Evolutionary conservation across 2,329 filamentous ascomycete genomes (phyloP).

Genomic region (Plectosphaerella cucumerina): DNA sequence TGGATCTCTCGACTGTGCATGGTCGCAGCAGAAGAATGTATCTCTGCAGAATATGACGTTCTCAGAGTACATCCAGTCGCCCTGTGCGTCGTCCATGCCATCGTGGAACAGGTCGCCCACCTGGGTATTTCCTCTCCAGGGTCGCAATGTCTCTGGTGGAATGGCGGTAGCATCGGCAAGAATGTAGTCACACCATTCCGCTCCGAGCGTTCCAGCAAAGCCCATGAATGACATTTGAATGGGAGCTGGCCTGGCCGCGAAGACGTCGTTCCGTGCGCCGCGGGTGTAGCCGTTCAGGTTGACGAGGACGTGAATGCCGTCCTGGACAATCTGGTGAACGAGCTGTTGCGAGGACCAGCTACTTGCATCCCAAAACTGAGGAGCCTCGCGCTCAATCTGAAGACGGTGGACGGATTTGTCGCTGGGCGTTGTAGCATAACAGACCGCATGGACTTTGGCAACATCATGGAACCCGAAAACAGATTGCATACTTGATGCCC

Average conservation of each 20-base stretch:
- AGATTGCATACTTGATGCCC: conserved; percentile 73
- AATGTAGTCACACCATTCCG: conserved; percentile 98
- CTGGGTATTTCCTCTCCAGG: conserved; percentile 69
- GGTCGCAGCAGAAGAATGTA: conserved; percentile 98
- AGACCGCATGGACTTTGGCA: conserved; percentile 74
- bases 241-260: conserved; percentile 87
- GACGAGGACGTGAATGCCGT: conserved; percentile 89
- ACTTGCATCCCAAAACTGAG: conserved; percentile 85
- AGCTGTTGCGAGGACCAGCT: conserved; percentile 80
- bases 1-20: conserved; percentile 81
- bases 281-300: conserved; percentile 98
- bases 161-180: conserved; percentile 86
- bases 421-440: conserved; percentile 91
- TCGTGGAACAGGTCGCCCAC: conserved; percentile 65
- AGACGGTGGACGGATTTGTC: conserved; percentile 85
- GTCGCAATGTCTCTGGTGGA: conserved; percentile 74
- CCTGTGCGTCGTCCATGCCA: conserved; percentile 60
- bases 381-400: conserved; percentile 90
- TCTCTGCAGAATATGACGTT: conserved; percentile 93
- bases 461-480: conserved; percentile 89
- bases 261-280: conserved; percentile 95
- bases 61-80: conserved; percentile 92
- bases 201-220: conserved; percentile 90
- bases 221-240: conserved; percentile 99
- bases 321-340: conserved; percentile 78